phyloP scores from a whole-genome alignment of 169 alveolate species.

The Plasmodium malariae region DNA sequence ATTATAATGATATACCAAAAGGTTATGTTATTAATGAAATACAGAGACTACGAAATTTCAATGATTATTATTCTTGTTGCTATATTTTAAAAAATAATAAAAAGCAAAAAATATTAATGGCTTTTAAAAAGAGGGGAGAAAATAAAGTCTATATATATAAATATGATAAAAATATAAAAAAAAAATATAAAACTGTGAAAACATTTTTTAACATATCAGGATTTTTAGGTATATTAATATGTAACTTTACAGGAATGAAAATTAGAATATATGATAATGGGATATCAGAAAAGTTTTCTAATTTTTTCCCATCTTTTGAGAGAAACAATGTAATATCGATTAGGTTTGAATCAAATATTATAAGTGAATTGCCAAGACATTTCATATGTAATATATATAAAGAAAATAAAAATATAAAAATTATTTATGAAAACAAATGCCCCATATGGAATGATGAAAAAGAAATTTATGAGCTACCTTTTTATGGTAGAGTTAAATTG shows the following conservation, averaged over 20 bases:
- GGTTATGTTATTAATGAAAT: slow-evolving; percentile 64
- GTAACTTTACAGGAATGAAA: slow-evolving; percentile 77
- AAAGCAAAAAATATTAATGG: slow-evolving; percentile 66
- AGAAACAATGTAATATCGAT: slow-evolving; percentile 60
- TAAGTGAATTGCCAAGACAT: slow-evolving; percentile 76
- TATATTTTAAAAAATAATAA: slow-evolving; percentile 68
- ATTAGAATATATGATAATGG: slow-evolving; percentile 77
- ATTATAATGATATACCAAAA: slow-evolving; percentile 52
- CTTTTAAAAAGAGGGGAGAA: slow-evolving; percentile 72
- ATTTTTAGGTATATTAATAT: slow-evolving; percentile 61
- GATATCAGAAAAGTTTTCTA: slow-evolving; percentile 45
- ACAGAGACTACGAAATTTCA: slow-evolving; percentile 64
- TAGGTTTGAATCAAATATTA: slow-evolving; percentile 68
- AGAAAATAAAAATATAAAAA: slow-evolving; percentile 47
- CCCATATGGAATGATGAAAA: slow-evolving; percentile 81
- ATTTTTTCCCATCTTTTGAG: slow-evolving; percentile 71
- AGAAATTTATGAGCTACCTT: slow-evolving; percentile 82
- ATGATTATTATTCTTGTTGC: slow-evolving; percentile 69
- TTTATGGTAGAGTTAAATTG: slow-evolving; percentile 82
- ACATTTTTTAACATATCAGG: slow-evolving; percentile 63
- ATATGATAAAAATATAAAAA: slow-evolving; percentile 67
- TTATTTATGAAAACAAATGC: slow-evolving; percentile 76
- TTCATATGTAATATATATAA: slow-evolving; percentile 68
- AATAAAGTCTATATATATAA: slow-evolving; percentile 74
- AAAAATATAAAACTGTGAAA: slow-evolving; percentile 23